Evolutionary conservation across 2,329 filamentous ascomycete species (phyloP).

Genomic region (Pleoardoris graminearum): DNA sequence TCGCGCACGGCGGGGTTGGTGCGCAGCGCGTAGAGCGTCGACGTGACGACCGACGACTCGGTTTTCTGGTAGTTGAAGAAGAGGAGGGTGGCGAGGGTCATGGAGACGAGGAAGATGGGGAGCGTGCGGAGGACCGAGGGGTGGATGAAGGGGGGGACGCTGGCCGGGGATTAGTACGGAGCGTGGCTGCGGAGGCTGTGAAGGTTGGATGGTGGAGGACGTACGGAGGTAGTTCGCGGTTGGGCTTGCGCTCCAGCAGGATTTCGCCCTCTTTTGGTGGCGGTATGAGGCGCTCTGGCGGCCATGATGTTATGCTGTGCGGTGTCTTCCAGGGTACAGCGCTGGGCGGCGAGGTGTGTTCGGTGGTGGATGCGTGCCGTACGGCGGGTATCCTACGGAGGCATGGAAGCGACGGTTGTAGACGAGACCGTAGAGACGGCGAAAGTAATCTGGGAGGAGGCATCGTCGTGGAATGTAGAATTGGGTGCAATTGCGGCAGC

Average conservation of each 20-base stretch:
- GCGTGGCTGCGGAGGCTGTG: background rate
- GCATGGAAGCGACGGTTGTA: conserved; percentile 26
- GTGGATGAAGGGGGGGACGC: conserved; percentile 42
- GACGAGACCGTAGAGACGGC: conserved; percentile 28
- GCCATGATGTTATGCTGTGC: conserved; percentile 40
- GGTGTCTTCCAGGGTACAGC: conserved; percentile 45
- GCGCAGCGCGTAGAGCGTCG: conserved; percentile 88
- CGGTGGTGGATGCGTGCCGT: conserved; percentile 30
- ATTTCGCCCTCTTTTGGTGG: conserved; percentile 43
- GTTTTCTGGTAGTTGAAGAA: conserved; percentile 99
- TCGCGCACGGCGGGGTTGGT: conserved; percentile 75
- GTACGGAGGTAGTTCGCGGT: conserved; percentile 42
- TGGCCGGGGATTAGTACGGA: conserved; percentile 7
- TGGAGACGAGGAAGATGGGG: conserved; percentile 76
- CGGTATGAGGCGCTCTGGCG: conserved; percentile 42
- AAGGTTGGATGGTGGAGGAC: conserved; percentile 1
- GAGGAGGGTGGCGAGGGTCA: conserved; percentile 72
- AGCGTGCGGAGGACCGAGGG: conserved; percentile 60
- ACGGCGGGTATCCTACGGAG: conserved; percentile 24
- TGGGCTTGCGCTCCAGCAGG: conserved; percentile 37
- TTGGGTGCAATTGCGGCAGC: conserved; percentile 6
- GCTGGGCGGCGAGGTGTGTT: conserved; percentile 25
- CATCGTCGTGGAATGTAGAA: conserved; percentile 11
- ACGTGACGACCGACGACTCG: conserved; percentile 78
- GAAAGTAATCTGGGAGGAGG: conserved; percentile 30